Base-by-base conservation (phyloP, 225 moss, liverwort and hornwort species). In the Bryoerythrophyllum caledonicum region DNA sequence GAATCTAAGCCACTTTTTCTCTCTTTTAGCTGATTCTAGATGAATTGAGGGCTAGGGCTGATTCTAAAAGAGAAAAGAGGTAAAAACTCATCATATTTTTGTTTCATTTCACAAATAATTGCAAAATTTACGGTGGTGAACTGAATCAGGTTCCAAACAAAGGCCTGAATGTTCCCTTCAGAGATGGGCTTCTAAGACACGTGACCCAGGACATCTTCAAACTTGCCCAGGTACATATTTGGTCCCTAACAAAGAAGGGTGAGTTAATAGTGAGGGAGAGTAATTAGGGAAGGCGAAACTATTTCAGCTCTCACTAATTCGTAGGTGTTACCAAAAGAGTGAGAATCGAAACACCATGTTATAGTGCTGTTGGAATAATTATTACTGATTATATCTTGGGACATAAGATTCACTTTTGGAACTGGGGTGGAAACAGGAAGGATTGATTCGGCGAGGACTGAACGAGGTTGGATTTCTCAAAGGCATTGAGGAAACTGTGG, bases 191-290 rank as follows among this genome's bases (percentile, higher is more conserved):
- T 24, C 35, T 94, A 76, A 91, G 89, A 76, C 93, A 99, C 53
- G 93, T 99, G 49, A 82, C 93, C 46, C 97, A 94, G 62, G 97
- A 99, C 76, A 82, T 99, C 66, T 93, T 89, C 71, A 70, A 88
- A 59, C 71, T 99, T 72, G 93, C 97, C 0, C 91, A 90, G 90
- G 94, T 94, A 87, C n/a, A 53, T 40, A 52, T 52, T 43, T 10
- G 6, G 17, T 49, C 34, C 0, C 19, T 32, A 32, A 32, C 32
- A 32, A 37, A 37, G 7, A 2, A 10, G 38, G 1, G 8, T 8
- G 38, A 38, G 8, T 38, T 38, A 5, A 38, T 10, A 38, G 38
- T 38, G 38, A 19, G 48, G 19, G 19, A 17, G 44, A 4, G 15
- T 15, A 15, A 17, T 19, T 6, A 19, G 17, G 5, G 48, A 19